Evolutionary conservation across 345 rosid genomes (phyloP).

Genomic region (Pugionium dolabratum): DNA sequence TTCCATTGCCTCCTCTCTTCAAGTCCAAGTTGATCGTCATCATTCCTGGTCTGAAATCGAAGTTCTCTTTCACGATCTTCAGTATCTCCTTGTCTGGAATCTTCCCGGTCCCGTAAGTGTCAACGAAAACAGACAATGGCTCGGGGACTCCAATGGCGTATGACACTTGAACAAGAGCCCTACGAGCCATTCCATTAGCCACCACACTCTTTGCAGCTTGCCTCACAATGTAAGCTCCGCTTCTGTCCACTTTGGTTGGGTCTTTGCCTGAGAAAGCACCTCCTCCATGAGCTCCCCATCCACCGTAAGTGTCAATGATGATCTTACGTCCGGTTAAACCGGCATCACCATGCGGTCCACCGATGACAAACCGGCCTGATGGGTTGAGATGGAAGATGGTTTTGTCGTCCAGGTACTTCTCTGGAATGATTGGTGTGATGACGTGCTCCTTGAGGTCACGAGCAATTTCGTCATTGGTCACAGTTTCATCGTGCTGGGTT

Average conservation of each 20-base stretch:
- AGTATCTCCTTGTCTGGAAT: conserved; percentile 47
- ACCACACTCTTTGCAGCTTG: conserved; percentile 46
- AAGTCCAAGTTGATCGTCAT: conserved; percentile 45
- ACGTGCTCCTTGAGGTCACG: conserved; percentile 46
- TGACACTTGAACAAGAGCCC: conserved; percentile 45
- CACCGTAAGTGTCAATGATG: conserved; percentile 34
- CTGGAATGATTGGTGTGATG: conserved; percentile 43
- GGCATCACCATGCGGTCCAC: conserved; percentile 47
- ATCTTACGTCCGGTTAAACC: conserved; percentile 49
- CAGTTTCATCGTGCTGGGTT: conserved; percentile 46
- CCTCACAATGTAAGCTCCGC: conserved; percentile 45
- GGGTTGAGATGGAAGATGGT: conserved; percentile 49
- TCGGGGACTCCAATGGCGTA: conserved; percentile 48
- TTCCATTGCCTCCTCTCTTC: conserved; percentile 48
- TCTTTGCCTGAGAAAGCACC: no score
- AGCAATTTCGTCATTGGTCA: conserved; percentile 48
- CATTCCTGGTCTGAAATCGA: conserved; percentile 49
- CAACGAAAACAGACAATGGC: conserved; percentile 44
- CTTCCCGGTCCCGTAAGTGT: conserved; percentile 42
- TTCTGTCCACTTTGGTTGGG: conserved; percentile 33
- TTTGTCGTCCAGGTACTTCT: conserved; percentile 37
- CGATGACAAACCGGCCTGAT: conserved; percentile 45
- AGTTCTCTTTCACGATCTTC: conserved; percentile 46
- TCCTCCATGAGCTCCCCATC: no score
- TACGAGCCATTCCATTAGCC: conserved; percentile 45